These are phyloP conservation scores for Cenchrus fungigraminus DNA, from an alignment of 176 grass and related monocot species.

Conservation along the genomic window DNA sequence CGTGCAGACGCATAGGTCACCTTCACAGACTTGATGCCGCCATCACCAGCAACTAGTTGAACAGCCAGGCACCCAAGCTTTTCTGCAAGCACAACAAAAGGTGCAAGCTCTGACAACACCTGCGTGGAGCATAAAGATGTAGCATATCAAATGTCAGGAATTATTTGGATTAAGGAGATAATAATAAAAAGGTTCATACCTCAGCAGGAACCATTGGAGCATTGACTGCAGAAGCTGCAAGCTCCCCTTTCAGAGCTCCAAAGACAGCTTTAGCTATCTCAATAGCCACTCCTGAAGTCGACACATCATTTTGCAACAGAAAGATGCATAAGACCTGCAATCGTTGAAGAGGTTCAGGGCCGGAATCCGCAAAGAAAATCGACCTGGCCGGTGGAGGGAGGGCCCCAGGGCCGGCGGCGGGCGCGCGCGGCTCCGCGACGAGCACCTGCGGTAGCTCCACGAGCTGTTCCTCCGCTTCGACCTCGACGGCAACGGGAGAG, in stretches of 20 bases:
- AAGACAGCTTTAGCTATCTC: constrained; percentile 96
- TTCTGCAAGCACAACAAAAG: constrained; percentile 76
- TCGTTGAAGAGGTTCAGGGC: too few species aligned
- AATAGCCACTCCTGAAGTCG: constrained; percentile 64
- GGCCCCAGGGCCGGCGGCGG: not conserved
- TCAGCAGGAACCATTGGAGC: constrained; percentile 91
- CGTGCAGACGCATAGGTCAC: constrained; percentile 79
- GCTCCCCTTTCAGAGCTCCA: constrained; percentile 90
- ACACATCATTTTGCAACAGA: too few species aligned
- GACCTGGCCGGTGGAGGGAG: too few species aligned
- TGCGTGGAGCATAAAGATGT: constrained; percentile 30
- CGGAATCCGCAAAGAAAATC: too few species aligned
- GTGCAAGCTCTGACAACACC: constrained; percentile 88
- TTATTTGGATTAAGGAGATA: not conserved
- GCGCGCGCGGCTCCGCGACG: constrained; percentile 46
- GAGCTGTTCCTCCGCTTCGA: constrained; percentile 64
- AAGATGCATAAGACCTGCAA: too few species aligned
- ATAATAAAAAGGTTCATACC: constrained; percentile 38
- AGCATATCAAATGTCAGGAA: not conserved
- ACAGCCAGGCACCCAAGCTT: constrained; percentile 83
- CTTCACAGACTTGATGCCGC: constrained; percentile 90
- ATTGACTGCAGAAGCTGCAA: constrained; percentile 87
- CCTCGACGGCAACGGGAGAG: constrained; percentile 61
- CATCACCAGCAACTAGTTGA: constrained; percentile 81
- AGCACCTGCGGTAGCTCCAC: constrained; percentile 59